Conservation (phyloP, 805 yeast genomes). For the Saccharomycopsis schoenii region DNA sequence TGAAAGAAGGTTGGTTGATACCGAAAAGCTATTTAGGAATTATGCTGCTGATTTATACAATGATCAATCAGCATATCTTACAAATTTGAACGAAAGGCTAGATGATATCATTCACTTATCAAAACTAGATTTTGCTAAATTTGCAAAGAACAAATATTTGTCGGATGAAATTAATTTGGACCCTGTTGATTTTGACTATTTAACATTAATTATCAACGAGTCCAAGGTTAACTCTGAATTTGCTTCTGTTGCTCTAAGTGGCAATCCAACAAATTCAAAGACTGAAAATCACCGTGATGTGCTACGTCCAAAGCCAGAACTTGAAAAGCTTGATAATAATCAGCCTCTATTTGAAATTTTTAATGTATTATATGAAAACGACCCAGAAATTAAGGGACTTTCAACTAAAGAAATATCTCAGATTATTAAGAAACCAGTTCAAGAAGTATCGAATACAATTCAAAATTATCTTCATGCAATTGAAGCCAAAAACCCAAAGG, state of each 20-base stretch:
- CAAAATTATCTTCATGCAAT: background rate
- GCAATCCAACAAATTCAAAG: background rate
- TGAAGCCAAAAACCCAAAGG: background rate
- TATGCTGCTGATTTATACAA: conserved; percentile 2
- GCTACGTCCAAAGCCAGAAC: conserved; percentile 8
- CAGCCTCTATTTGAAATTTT: background rate
- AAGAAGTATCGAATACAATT: conserved; percentile 2
- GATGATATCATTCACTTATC: background rate
- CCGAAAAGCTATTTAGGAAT: background rate
- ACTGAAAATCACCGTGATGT: background rate
- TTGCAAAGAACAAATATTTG: background rate
- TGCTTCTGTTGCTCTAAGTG: background rate
- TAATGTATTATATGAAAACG: conserved; percentile 5
- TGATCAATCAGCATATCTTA: conserved; percentile 2
- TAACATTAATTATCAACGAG: conserved; percentile 1
- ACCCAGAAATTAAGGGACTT: conserved; percentile 2
- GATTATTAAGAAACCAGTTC: background rate
- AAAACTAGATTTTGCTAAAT: background rate
- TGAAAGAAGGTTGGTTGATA: background rate
- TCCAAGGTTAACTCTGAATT: background rate
- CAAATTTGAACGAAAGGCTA: background rate
- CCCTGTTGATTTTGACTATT: conserved; percentile 17
- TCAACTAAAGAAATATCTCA: conserved; percentile 4
- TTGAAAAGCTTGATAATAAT: background rate
- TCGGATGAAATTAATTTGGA: conserved; percentile 13